Conservation (phyloP, 768 basidiomycete species). For the Rhizopogon sp. region DNA sequence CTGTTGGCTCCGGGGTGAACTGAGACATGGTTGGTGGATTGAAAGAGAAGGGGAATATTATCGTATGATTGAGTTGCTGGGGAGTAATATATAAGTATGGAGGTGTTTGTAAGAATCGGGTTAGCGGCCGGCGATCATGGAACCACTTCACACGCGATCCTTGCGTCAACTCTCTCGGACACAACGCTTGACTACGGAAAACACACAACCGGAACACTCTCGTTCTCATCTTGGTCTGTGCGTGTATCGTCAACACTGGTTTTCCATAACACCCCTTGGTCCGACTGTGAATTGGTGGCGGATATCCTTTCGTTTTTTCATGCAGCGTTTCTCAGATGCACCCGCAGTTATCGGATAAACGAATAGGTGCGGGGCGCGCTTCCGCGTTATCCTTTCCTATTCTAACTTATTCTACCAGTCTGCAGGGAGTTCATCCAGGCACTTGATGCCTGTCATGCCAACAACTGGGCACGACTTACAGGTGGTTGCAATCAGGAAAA, state of each 20-base stretch:
- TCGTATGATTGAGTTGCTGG: constrained; percentile 3
- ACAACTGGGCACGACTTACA: constrained; percentile 57
- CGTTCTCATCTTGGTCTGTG: constrained; percentile 16
- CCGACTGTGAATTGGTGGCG: neutral
- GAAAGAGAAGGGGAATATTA: constrained; percentile 5
- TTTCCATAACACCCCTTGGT: constrained; percentile 1
- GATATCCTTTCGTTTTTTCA: neutral
- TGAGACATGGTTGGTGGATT: constrained; percentile 30
- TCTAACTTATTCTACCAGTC: constrained; percentile 32
- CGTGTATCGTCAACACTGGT: constrained; percentile 4
- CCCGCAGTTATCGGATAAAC: constrained; percentile 66
- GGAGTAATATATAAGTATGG: neutral
- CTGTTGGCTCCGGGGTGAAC: constrained; percentile 34
- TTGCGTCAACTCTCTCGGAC: constrained; percentile 1
- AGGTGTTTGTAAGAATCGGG: constrained; percentile 1
- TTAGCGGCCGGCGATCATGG: constrained; percentile 7
- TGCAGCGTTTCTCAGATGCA: constrained; percentile 44
- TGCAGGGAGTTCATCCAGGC: constrained; percentile 78
- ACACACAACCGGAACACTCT: neutral
- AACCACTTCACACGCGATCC: constrained; percentile 8
- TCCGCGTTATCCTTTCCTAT: neutral
- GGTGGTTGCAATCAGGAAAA: constrained; percentile 71
- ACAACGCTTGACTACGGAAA: neutral
- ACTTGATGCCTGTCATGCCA: constrained; percentile 64
- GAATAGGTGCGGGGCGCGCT: constrained; percentile 35